A percentile compares a stretch with the other conserved stretches of the same genome.
phyloP scores from a whole-genome alignment of 148 eudicot species.

The Chenopodium suecicum region DNA sequence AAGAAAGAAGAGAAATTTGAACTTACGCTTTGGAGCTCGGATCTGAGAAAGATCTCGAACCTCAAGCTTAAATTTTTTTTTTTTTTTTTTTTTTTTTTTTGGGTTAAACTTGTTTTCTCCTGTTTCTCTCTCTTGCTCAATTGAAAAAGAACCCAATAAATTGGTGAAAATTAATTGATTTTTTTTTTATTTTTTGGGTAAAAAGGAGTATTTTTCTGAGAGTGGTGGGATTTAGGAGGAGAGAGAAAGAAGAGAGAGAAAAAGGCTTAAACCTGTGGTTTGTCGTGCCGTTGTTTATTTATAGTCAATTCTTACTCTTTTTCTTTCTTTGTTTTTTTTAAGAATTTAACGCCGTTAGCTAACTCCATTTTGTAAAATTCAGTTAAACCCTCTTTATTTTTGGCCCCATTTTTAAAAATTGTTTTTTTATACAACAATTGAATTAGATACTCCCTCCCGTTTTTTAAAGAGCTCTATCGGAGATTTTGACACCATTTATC shows the following conservation, averaged over 20 bases:
- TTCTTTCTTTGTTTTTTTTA: background rate
- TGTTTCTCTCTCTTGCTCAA: conserved; percentile 18
- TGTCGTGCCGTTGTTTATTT: conserved; percentile 30
- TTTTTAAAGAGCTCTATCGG: too few species aligned
- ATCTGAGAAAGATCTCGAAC: conserved; percentile 43
- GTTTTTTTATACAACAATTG: too few species aligned
- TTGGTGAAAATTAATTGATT: background rate
- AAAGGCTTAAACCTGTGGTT: conserved; percentile 26
- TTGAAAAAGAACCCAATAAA: conserved; percentile 17
- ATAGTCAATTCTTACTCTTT: background rate
- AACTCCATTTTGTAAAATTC: background rate
- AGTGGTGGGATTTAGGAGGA: background rate
- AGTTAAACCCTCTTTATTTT: too few species aligned
- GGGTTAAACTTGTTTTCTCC: background rate
- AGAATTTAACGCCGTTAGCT: background rate
- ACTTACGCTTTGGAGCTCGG: conserved; percentile 38
- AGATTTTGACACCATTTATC: too few species aligned
- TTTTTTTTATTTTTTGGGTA: background rate
- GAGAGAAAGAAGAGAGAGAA: background rate
- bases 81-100: conserved; percentile 16
- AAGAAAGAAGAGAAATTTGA: background rate
- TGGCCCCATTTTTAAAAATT: too few species aligned
- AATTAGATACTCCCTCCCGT: too few species aligned
- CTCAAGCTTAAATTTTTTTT: background rate
- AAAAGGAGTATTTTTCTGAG: background rate